phyloP scores from a whole-genome alignment of 2,329 filamentous ascomycete genomes.

The Stachybotrys elegans region DNA sequence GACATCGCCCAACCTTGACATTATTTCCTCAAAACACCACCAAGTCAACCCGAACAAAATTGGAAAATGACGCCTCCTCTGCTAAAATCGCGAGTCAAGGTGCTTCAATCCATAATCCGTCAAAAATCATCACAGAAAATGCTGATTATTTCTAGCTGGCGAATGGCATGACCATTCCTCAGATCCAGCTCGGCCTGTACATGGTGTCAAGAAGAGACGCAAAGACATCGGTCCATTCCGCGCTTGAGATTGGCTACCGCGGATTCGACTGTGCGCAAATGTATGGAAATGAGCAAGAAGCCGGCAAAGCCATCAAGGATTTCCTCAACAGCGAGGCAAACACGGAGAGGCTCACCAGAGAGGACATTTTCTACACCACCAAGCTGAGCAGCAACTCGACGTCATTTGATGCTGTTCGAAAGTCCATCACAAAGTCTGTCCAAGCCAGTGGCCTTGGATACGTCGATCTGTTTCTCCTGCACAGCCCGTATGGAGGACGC shows the following conservation, averaged over 20 bases:
- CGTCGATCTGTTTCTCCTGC: conserved; percentile 74
- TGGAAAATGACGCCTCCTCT: too few species aligned
- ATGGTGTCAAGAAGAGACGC: conserved; percentile 61
- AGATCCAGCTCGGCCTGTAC: conserved; percentile 71
- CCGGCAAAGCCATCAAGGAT: conserved; percentile 58
- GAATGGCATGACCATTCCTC: conserved; percentile 64
- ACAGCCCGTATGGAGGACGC: conserved; percentile 72
- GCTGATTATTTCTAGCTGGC: too few species aligned
- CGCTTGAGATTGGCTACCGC: conserved; percentile 47
- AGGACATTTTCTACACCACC: conserved; percentile 74
- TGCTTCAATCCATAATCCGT: too few species aligned
- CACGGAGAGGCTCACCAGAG: conserved; percentile 48
- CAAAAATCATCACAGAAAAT: too few species aligned
- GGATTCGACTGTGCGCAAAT: conserved; percentile 50
- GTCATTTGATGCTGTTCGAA: conserved; percentile 62
- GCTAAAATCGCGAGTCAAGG: too few species aligned
- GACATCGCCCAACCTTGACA: too few species aligned
- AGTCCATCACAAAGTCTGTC: conserved; percentile 61
- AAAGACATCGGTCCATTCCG: conserved; percentile 50
- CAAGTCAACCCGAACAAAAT: too few species aligned
- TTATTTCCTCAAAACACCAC: too few species aligned
- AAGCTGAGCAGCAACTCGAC: conserved; percentile 65
- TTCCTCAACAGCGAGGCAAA: conserved; percentile 49
- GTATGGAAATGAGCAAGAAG: conserved; percentile 65
- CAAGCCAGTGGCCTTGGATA: conserved; percentile 64